Evolutionary conservation across 805 yeast genomes (phyloP).

Genomic region (Yarrowia phangngaensis): DNA sequence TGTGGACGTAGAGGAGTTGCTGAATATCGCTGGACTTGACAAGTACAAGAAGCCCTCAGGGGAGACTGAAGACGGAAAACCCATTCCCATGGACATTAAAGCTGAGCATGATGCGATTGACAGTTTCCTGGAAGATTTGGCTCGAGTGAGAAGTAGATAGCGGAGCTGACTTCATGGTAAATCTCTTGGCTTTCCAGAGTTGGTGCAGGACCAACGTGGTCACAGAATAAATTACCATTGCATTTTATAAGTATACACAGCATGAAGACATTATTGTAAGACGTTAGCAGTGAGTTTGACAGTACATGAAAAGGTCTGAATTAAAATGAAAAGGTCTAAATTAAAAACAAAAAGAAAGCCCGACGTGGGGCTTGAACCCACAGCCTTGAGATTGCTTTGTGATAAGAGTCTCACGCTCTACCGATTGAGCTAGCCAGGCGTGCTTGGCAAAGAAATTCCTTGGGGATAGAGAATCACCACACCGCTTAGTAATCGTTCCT

Average conservation of each 20-base stretch:
- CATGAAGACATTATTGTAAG: too few relatives aligned
- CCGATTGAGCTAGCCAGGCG: slow-evolving; percentile 25
- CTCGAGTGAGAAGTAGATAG: slow-evolving; percentile 1
- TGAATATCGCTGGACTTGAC: slow-evolving; percentile 13
- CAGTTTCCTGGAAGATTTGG: slow-evolving; percentile 18
- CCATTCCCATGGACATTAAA: slow-evolving; percentile 4
- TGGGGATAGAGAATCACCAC: too few relatives aligned
- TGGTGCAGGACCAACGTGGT: too few relatives aligned
- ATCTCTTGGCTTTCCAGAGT: too few relatives aligned
- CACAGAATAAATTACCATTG: too few relatives aligned
- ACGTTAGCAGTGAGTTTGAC: not conserved
- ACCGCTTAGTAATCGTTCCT: too few relatives aligned
- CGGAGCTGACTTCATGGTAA: too few relatives aligned
- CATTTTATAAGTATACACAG: too few relatives aligned
- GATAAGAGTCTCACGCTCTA: slow-evolving; percentile 24
- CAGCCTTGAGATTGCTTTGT: slow-evolving; percentile 19
- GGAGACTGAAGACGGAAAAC: slow-evolving; percentile 3
- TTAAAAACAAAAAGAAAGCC: slow-evolving; percentile 7
- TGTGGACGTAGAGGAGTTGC: slow-evolving; percentile 16
- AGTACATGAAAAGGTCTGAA: not conserved
- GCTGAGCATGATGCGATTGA: slow-evolving; percentile 18
- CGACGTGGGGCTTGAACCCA: slow-evolving; percentile 26
- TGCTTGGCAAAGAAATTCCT: too few relatives aligned
- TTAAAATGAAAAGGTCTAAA: not conserved
- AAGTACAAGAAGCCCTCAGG: slow-evolving; percentile 3